Percentiles rank a stretch among this genome's conserved stretches.
These are phyloP conservation scores for Ophiobolus disseminans DNA, from an alignment of 2,329 filamentous ascomycete species.

Conservation along the genomic window DNA sequence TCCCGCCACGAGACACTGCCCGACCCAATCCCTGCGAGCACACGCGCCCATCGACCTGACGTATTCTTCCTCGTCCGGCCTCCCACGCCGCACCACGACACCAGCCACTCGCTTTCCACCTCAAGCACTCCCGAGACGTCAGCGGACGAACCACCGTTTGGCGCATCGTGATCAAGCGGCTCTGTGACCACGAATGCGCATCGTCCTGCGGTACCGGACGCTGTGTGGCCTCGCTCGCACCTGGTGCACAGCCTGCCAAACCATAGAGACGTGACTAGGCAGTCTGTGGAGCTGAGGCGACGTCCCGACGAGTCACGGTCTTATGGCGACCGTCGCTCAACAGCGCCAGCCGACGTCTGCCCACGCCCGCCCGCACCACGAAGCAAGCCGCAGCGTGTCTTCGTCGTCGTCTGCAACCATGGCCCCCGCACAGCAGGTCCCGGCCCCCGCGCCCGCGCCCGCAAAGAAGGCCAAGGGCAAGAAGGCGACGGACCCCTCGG, in stretches of 20 bases:
- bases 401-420: slow-evolving; percentile 53
- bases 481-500: slow-evolving; percentile 82
- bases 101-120: slow-evolving; percentile 11
- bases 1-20: slow-evolving; percentile 19
- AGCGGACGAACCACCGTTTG: slow-evolving; percentile 21
- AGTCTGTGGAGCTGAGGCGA: slow-evolving; percentile 17
- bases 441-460: slow-evolving; percentile 60
- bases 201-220: slow-evolving; percentile 14
- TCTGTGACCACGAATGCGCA: slow-evolving; percentile 26
- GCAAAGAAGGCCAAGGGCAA: slow-evolving; percentile 84
- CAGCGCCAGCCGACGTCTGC: slow-evolving; percentile 42
- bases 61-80: slow-evolving; percentile 4
- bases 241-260: slow-evolving; percentile 7
- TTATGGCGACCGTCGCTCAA: slow-evolving; percentile 48
- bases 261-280: slow-evolving; percentile 16
- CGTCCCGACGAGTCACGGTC: slow-evolving; percentile 24
- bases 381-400: slow-evolving; percentile 50
- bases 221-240: slow-evolving; percentile 3
- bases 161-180: slow-evolving; percentile 22
- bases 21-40: slow-evolving; percentile 7
- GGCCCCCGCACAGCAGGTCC: slow-evolving; percentile 54
- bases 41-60: slow-evolving; percentile 8
- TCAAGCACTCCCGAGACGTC: slow-evolving; percentile 37
- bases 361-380: slow-evolving; percentile 45
- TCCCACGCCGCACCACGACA: slow-evolving; percentile 10